Evolutionary conservation across 2,329 filamentous ascomycete genomes (phyloP).

Genomic region (Fusarium circinatum): DNA sequence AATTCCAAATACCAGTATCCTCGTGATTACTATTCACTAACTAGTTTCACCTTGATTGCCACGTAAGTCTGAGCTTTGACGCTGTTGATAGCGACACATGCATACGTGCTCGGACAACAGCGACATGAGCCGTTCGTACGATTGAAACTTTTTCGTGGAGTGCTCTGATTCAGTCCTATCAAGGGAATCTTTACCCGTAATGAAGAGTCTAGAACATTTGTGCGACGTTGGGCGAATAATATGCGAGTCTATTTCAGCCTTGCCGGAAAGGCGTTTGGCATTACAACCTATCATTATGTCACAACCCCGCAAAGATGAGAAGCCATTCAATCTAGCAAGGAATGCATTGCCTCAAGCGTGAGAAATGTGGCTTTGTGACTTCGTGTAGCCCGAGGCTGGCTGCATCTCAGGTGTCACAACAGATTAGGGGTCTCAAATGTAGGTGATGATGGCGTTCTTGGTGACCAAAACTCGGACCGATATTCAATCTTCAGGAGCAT

Average conservation of each 20-base stretch:
- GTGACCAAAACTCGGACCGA: neutral
- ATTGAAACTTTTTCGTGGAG: constrained; percentile 40
- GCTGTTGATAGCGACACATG: neutral
- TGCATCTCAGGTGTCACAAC: neutral
- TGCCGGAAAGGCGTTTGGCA: neutral
- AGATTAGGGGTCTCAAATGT: neutral
- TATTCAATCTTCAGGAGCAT: neutral
- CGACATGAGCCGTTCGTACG: constrained; percentile 45
- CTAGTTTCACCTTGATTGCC: neutral
- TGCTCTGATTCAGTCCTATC: neutral
- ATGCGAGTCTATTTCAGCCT: neutral
- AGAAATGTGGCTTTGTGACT: constrained; percentile 4
- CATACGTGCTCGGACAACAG: constrained; percentile 36
- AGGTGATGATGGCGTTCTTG: neutral
- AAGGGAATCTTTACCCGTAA: neutral
- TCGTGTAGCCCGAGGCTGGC: neutral
- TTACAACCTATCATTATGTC: neutral
- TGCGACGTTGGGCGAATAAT: neutral
- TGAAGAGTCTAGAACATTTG: neutral
- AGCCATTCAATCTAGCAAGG: neutral
- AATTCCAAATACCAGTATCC: neutral
- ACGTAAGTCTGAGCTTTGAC: neutral
- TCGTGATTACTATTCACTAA: constrained; percentile 1
- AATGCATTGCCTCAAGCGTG: neutral
- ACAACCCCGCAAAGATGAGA: neutral